phyloP scores from a whole-genome alignment of 2,329 filamentous ascomycete species.

The Xylariaceae sp. region DNA sequence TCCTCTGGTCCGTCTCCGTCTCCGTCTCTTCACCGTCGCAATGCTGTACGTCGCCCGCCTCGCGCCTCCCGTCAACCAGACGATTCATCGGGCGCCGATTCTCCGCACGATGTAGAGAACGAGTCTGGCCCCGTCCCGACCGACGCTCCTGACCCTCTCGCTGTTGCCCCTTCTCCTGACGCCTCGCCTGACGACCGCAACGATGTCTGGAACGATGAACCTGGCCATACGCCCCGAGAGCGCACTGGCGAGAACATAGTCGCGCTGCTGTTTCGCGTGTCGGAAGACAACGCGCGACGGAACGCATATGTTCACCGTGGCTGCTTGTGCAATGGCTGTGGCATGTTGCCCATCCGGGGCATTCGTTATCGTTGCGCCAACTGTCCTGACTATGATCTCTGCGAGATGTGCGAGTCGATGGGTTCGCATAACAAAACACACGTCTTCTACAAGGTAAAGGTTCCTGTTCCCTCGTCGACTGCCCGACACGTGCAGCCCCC shows the following conservation, averaged over 20 bases:
- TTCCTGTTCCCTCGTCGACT: constrained; percentile 80
- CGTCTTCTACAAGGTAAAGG: constrained; percentile 91
- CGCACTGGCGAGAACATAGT: constrained; percentile 73
- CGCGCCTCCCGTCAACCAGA: constrained; percentile 36
- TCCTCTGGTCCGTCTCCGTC: constrained; percentile 24
- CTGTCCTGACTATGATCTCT: constrained; percentile 92
- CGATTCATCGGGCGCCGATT: constrained; percentile 38
- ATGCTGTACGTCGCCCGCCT: constrained; percentile 54
- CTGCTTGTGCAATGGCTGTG: constrained; percentile 86
- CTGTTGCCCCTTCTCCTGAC: constrained; percentile 27
- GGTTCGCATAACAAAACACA: constrained; percentile 80
- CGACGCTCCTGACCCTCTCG: constrained; percentile 25
- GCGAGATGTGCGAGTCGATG: constrained; percentile 82
- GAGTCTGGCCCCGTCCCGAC: constrained; percentile 32
- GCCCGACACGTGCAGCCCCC: constrained; percentile 74
- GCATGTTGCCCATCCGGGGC: constrained; percentile 81
- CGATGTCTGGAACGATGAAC: constrained; percentile 49
- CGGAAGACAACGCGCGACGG: constrained; percentile 81
- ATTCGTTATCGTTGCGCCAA: constrained; percentile 93
- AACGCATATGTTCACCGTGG: constrained; percentile 90
- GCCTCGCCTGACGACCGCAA: constrained; percentile 23
- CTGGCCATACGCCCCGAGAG: constrained; percentile 37
- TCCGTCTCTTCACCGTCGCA: constrained; percentile 55
- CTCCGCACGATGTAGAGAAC: constrained; percentile 42
- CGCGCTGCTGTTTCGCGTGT: constrained; percentile 82